Evolutionary conservation across 169 alveolate genomes (phyloP), one percentile per base, ranked within the genome.

Genomic region (Cryptosporidium sp.): DNA sequence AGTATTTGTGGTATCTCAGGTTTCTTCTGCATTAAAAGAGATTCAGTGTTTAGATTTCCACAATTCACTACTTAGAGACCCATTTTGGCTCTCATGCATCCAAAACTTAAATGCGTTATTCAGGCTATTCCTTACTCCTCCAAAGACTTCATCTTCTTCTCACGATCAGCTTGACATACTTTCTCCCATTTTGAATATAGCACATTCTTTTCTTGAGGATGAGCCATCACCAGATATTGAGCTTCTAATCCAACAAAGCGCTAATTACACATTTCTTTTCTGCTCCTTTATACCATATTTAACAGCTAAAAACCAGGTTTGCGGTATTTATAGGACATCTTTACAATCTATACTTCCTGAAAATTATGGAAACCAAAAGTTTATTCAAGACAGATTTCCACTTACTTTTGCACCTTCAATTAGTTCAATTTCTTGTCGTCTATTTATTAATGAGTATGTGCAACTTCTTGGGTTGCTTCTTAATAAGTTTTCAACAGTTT

Each of bases 401-500:
- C 18, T 45, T n/a, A 80, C 52, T 18, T 7, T 59, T 0, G 51
- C 80, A 8, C 61, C 61, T 12, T 80, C 89, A 62, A 80, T 80
- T 18, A 29, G 59, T 26, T 59, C 71, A 0, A 50, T 58, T 9
- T 80, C 75, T 80, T 80, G 51, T 41, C 89, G 70, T 65, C 37
- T 45, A 26, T 80, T 80, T 62, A 29, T 80, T 5, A 80, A 65
- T 39, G 89, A 80, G 62, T 80, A 80, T 14, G 74, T 80, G 5
- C 74, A 80, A 43, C 59, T 80, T 80, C 70, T 80, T 65, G 89
- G 89, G 3, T 58, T 80, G 14, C 67, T 80, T 21, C 51, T 80
- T 45, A 59, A 80, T 23, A 59, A 80, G 12, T 80, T 43, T 29
- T 62, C 80, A 26, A 26, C 12, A 16, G 31, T 16, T 39, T 80